Conservation (phyloP, 1,139 yeast genomes). For the Meyerozyma smithsonii region DNA sequence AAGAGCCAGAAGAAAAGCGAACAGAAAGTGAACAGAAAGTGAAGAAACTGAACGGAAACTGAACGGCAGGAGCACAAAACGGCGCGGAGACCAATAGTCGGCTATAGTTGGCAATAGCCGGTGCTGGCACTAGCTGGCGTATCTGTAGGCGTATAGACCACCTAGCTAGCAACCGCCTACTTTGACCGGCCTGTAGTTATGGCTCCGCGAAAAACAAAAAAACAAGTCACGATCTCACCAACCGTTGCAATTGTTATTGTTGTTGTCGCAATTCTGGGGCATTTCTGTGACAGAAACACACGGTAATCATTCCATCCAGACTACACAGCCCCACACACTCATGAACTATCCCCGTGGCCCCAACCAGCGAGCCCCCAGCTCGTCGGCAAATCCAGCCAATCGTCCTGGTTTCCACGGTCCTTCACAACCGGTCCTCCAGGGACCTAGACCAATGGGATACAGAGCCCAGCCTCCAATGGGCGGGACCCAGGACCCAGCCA, state of each 20-base stretch:
- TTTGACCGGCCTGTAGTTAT: neutral
- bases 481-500: slow-evolving; percentile 6
- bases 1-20: slow-evolving; percentile 4
- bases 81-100: neutral
- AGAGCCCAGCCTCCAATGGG: neutral
- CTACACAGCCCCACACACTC: too few relatives aligned
- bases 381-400: neutral
- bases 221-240: neutral
- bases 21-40: neutral
- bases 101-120: neutral
- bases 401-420: neutral
- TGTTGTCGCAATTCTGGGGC: too few relatives aligned
- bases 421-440: too few relatives aligned
- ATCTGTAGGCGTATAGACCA: too few relatives aligned
- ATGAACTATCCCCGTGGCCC: slow-evolving; percentile 3
- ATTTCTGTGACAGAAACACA: too few relatives aligned
- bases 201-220: neutral
- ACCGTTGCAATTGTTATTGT: too few relatives aligned
- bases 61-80: neutral
- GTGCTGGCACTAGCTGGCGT: too few relatives aligned
- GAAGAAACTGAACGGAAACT: neutral
- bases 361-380: neutral
- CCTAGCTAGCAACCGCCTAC: neutral
- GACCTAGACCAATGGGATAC: neutral
- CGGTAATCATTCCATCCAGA: too few relatives aligned